Evolutionary conservation across 768 basidiomycete species (phyloP).

Genomic region (Rhodotorula kratochvilovae): DNA sequence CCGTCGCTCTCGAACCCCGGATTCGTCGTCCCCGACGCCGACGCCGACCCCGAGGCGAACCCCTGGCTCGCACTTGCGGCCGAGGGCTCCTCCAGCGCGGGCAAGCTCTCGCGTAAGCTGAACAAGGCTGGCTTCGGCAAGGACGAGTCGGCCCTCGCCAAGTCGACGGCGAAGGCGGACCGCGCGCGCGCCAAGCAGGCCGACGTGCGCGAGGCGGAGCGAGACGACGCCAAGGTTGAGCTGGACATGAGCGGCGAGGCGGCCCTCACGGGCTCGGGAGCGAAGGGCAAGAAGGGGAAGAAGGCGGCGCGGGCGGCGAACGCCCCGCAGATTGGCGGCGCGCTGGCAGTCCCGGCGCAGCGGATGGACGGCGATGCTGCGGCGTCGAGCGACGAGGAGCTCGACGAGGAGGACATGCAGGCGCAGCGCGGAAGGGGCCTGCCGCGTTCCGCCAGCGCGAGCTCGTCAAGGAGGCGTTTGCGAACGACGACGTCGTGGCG

Average conservation of each 20-base stretch:
- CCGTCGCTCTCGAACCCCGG: slow-evolving; percentile 38
- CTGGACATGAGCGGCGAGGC: slow-evolving; percentile 57
- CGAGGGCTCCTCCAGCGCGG: slow-evolving; percentile 33
- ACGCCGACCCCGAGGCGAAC: slow-evolving; percentile 52
- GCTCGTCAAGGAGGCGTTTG: slow-evolving; percentile 89
- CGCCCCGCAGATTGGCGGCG: slow-evolving; percentile 13
- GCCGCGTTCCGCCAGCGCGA: slow-evolving; percentile 84
- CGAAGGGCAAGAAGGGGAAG: slow-evolving; percentile 39
- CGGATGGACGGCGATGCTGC: slow-evolving; percentile 59
- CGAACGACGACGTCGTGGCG: slow-evolving; percentile 91
- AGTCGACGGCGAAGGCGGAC: slow-evolving; percentile 32
- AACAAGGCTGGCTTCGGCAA: slow-evolving; percentile 71
- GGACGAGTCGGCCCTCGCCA: slow-evolving; percentile 50
- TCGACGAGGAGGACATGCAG: slow-evolving; percentile 50
- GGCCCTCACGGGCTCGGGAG: slow-evolving; percentile 45
- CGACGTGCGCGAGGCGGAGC: slow-evolving; percentile 58
- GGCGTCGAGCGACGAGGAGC: slow-evolving; percentile 22
- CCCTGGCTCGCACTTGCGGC: slow-evolving; percentile 68
- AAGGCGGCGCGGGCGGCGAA: not conserved
- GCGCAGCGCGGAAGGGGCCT: slow-evolving; percentile 47
- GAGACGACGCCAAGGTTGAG: slow-evolving; percentile 74
- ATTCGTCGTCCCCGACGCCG: not conserved
- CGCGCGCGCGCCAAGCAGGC: slow-evolving; percentile 52
- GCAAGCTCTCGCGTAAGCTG: slow-evolving; percentile 61
- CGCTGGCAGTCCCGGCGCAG: slow-evolving; percentile 51